phyloP scores from a whole-genome alignment of 352 stramenopile genomes.

The Pythium brachiatum region DNA sequence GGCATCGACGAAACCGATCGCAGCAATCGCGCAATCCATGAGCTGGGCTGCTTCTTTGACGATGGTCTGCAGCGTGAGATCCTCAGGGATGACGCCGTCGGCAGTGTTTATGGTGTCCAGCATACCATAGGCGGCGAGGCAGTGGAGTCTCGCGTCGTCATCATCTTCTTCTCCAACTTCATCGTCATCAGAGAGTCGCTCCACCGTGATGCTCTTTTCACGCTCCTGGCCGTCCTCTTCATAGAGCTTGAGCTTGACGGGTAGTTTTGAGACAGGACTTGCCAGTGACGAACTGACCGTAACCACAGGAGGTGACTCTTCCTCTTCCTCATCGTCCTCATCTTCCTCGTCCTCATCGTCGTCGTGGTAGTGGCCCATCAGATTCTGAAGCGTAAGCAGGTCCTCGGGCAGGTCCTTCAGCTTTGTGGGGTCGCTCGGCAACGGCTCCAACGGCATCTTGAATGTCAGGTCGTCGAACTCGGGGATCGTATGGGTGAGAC shows the following conservation, averaged over 20 bases:
- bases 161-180: constrained; percentile 23
- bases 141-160: constrained; percentile 39
- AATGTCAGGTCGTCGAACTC: constrained; percentile 74
- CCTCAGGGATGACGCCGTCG: constrained; percentile 17
- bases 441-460: constrained; percentile 31
- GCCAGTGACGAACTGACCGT: not conserved
- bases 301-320: not conserved
- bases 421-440: not conserved
- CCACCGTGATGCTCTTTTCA: not conserved
- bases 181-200: constrained; percentile 24
- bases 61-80: constrained; percentile 31
- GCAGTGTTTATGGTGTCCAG: constrained; percentile 30
- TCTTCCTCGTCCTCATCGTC: constrained; percentile 30
- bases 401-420: not conserved
- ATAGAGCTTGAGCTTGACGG: not conserved
- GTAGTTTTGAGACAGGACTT: not conserved
- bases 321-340: constrained; percentile 16
- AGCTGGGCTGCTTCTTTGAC: constrained; percentile 54
- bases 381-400: constrained; percentile 30
- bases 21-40: constrained; percentile 45
- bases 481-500: constrained; percentile 30
- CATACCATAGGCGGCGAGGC: constrained; percentile 50
- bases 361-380: constrained; percentile 33
- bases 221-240: constrained; percentile 3
- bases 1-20: constrained; percentile 65